These are phyloP conservation scores for Acer negundo DNA, from an alignment of 345 rosid genomes.

Conservation along the genomic window DNA sequence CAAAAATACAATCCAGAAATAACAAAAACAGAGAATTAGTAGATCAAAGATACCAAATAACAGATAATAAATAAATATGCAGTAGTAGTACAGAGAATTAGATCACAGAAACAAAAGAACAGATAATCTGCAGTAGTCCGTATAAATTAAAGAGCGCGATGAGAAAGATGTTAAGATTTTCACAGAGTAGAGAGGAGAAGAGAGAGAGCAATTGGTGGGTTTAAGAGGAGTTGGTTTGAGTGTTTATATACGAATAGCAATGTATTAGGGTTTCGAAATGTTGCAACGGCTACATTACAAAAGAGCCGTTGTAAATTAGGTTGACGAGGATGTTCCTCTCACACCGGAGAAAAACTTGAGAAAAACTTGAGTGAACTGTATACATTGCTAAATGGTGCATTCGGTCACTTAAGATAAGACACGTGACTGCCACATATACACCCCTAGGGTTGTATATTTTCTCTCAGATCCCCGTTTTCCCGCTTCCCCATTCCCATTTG, in stretches of 20 bases:
- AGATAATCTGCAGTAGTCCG: neutral
- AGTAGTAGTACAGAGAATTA: too few relatives aligned
- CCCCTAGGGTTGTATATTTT: too few relatives aligned
- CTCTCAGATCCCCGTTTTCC: too few relatives aligned
- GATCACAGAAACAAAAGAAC: neutral
- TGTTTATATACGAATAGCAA: neutral
- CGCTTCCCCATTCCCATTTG: too few relatives aligned
- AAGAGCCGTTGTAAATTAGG: slow-evolving; percentile 24
- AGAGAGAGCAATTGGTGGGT: neutral
- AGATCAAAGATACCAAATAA: slow-evolving; percentile 2
- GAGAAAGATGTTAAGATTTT: neutral
- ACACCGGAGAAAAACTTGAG: neutral
- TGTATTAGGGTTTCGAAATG: neutral
- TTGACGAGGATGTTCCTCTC: slow-evolving; percentile 24
- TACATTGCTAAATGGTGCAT: too few relatives aligned
- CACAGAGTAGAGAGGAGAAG: neutral
- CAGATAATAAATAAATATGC: neutral
- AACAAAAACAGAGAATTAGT: neutral
- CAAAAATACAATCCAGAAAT: neutral
- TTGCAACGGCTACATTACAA: slow-evolving; percentile 15
- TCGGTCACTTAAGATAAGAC: too few relatives aligned
- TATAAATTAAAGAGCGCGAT: neutral
- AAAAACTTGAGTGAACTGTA: too few relatives aligned
- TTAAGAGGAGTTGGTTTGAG: neutral
- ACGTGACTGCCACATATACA: too few relatives aligned